These are phyloP conservation scores for Endogone sp. DNA, from an alignment of 192 early-diverging fungal species.

Conservation along the genomic window DNA sequence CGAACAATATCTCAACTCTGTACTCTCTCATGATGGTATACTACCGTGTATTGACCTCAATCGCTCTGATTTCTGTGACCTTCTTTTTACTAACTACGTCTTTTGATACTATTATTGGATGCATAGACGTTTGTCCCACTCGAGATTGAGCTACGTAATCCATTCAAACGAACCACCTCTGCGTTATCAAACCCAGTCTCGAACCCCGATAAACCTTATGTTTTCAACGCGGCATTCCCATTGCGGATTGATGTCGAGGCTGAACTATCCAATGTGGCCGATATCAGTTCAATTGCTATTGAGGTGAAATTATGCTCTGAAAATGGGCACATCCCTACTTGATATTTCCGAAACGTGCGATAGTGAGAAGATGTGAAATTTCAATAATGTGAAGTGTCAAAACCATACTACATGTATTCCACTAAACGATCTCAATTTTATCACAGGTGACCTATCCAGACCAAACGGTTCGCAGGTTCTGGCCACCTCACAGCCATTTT, in stretches of 20 bases:
- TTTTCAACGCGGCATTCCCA: constrained; percentile 14
- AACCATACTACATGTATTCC: background rate
- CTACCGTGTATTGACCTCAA: background rate
- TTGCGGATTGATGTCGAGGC: constrained; percentile 19
- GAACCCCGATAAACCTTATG: constrained; percentile 21
- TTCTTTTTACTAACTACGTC: too few relatives aligned
- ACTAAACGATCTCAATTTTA: background rate
- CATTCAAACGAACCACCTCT: constrained; percentile 17
- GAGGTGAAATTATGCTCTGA: constrained; percentile 8
- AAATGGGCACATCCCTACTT: background rate
- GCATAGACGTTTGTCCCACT: constrained; percentile 23
- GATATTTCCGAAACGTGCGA: too few relatives aligned
- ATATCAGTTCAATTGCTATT: constrained; percentile 20
- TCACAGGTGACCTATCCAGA: constrained; percentile 21
- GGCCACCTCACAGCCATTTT: constrained; percentile 18
- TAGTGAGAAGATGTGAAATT: too few relatives aligned
- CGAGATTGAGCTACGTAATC: constrained; percentile 16
- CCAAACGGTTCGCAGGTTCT: constrained; percentile 15
- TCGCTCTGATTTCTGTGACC: too few relatives aligned
- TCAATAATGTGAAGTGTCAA: too few relatives aligned
- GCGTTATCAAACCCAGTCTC: constrained; percentile 14
- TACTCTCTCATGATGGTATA: constrained; percentile 25
- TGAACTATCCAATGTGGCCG: constrained; percentile 10
- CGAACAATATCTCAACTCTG: constrained; percentile 15
- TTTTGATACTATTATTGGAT: too few relatives aligned